Base-by-base conservation (phyloP, 1,284 basidiomycete genomes). In the Boletus mariae region DNA sequence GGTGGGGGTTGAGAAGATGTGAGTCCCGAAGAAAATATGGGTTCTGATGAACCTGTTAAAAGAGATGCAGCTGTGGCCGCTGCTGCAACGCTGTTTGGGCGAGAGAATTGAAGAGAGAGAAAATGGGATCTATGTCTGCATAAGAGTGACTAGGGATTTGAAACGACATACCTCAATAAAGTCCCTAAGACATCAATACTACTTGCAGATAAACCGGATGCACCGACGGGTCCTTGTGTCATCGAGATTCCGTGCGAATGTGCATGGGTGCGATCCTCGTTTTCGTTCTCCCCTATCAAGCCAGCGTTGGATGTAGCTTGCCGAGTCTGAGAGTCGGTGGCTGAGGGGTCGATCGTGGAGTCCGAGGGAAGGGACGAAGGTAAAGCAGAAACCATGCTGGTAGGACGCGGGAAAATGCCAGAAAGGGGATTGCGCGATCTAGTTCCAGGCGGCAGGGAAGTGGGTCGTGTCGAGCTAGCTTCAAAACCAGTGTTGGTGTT, bases 171-270 rank as follows among this genome's bases (percentile, higher is more conserved):
- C 85, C 86, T 89, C 26, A 89, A 71, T n/a, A 89, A 66, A n/a
- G 87, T 87, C 25, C 86, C 87, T 28, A 89, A 71, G n/a, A 89
- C 85, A 61, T 89, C 86, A 34, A 89, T 85, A 61, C 87, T 89
- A 38, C 82, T 85, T 0, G 84, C 81, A 1, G 85, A 87, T 17
- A 86, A 63, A 12, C 67, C 62, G 6, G 66, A 60, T 48, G 61
- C 45, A 49, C 64, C 56, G 37, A 58, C 38, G 25, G 66, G 53
- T 47, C 65, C 61, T 26, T 68, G 63, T 29, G 64, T 44, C 46
- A 62, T 54, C 12, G 61, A 62, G 34, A 59, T 48, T 45, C 47
- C 61, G 53, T 59, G 56, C 11, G 62, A 29, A 45, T 52, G 50
- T 17, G 51, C 25, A 23, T 45, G 54, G 9, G 51, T 29, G 15